phyloP scores from a whole-genome alignment of 2,329 filamentous ascomycete species.

The Rhynchosporium secalis region DNA sequence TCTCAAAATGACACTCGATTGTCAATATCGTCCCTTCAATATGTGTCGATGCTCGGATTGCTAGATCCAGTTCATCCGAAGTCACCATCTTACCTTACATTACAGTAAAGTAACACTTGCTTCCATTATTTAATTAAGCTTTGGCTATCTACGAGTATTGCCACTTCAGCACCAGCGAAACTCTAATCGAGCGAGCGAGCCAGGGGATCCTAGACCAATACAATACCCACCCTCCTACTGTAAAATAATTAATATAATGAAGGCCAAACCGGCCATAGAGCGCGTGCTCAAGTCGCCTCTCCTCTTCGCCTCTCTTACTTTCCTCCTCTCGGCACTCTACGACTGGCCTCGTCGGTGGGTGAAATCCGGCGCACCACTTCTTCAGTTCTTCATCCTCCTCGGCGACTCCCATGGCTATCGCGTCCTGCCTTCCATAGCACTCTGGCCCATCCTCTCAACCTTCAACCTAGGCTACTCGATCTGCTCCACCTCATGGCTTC shows the following conservation, averaged over 20 bases:
- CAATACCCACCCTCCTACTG: neutral
- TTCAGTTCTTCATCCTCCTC: slow-evolving; percentile 41
- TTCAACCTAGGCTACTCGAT: slow-evolving; percentile 50
- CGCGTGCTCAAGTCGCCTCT: slow-evolving; percentile 21
- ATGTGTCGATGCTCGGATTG: neutral
- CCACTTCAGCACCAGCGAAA: no score
- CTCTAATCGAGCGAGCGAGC: neutral
- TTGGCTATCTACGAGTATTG: neutral
- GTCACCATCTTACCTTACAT: neutral
- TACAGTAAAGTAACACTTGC: neutral
- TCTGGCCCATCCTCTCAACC: slow-evolving; percentile 49
- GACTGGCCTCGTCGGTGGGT: slow-evolving; percentile 42
- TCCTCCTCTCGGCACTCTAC: slow-evolving; percentile 29
- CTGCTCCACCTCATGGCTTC: slow-evolving; percentile 52
- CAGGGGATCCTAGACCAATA: neutral
- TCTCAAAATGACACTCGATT: neutral
- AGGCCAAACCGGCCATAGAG: slow-evolving; percentile 9
- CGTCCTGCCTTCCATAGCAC: slow-evolving; percentile 46
- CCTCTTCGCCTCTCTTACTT: slow-evolving; percentile 22
- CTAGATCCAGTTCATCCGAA: neutral
- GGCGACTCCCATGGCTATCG: slow-evolving; percentile 41
- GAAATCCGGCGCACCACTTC: slow-evolving; percentile 44
- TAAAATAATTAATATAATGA: neutral
- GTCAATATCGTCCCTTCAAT: neutral
- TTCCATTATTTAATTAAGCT: no score